Evolutionary conservation across 306 rosid genomes (phyloP).

Genomic region (Casuarina glauca): DNA sequence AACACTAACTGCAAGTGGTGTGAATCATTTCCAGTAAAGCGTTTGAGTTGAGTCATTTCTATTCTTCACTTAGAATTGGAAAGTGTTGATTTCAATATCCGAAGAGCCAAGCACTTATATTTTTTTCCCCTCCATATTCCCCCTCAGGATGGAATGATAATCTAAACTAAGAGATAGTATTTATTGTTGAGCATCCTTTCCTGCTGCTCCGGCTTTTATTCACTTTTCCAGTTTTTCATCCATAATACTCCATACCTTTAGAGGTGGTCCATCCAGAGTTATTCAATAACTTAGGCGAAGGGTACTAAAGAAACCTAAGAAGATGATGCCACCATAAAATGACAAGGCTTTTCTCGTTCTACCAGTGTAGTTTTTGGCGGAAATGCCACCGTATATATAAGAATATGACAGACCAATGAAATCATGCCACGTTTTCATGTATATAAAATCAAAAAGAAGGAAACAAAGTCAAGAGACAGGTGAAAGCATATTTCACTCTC

Average conservation of each 20-base stretch:
- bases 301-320: no score
- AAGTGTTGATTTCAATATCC: conserved; percentile 24
- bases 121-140: background rate
- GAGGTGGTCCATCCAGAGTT: background rate
- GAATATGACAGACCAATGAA: no score
- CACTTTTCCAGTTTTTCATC: conserved; percentile 8
- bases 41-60: conserved; percentile 26
- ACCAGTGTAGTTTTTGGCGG: no score
- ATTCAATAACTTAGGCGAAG: no score
- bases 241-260: background rate
- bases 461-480: no score
- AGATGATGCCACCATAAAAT: no score
- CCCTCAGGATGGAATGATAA: background rate
- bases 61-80: conserved; percentile 21
- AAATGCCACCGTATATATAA: no score
- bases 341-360: no score
- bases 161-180: background rate
- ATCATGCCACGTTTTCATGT: no score
- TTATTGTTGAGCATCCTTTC: conserved; percentile 25
- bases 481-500: no score
- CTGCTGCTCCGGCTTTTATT: background rate
- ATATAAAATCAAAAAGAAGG: no score
- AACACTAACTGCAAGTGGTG: conserved; percentile 24
- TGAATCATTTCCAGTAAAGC: conserved; percentile 47
- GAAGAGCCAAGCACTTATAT: background rate